These are phyloP conservation scores for Podospora conica DNA, from an alignment of 495 filamentous ascomycete genomes.

Conservation along the genomic window DNA sequence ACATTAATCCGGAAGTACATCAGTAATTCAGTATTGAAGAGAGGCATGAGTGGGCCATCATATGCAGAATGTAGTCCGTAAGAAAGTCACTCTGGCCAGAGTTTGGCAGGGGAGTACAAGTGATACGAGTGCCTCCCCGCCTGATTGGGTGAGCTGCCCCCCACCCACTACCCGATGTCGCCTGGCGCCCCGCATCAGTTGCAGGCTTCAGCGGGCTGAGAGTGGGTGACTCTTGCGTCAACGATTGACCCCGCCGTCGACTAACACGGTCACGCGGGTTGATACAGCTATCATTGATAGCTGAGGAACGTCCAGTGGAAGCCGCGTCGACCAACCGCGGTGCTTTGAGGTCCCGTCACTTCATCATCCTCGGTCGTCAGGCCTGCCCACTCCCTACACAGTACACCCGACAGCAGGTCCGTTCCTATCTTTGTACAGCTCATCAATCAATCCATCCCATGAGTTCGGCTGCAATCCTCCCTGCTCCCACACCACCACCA, in stretches of 20 bases:
- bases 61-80: not conserved
- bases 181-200: not conserved
- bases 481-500: not conserved
- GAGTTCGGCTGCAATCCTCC: not conserved
- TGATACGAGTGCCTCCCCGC: not conserved
- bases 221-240: not conserved
- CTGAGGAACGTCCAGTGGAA: not conserved
- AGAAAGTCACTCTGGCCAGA: not conserved
- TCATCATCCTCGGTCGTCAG: not conserved
- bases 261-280: conserved; percentile 15
- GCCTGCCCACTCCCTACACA: too few relatives aligned
- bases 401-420: too few relatives aligned
- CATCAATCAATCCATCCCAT: not conserved
- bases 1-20: too few relatives aligned
- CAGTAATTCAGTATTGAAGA: too few relatives aligned
- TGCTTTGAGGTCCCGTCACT: not conserved
- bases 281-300: conserved; percentile 15
- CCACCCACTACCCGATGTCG: not conserved
- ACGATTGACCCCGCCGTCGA: conserved; percentile 17
- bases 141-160: not conserved
- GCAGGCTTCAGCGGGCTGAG: not conserved
- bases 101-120: not conserved
- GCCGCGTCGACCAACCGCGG: not conserved
- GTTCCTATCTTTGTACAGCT: not conserved
- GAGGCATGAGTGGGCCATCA: too few relatives aligned